Evolutionary conservation across 805 yeast species (phyloP).

Genomic region (Geotrichum ghanense): DNA sequence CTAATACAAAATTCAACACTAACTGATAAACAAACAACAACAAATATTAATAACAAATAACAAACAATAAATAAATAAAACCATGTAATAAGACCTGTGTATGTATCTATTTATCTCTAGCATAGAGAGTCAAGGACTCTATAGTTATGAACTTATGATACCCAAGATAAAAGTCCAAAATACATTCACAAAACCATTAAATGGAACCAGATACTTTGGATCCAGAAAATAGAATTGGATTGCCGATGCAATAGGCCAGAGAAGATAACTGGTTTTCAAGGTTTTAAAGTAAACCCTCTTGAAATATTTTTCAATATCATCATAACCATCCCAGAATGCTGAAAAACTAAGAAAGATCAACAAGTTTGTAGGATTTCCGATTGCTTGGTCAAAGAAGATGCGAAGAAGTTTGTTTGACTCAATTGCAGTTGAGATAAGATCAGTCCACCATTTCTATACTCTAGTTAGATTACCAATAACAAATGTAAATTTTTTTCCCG

Average conservation of each 20-base stretch:
- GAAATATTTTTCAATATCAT: slow-evolving; percentile 21
- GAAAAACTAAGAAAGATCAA: slow-evolving; percentile 22
- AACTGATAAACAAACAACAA: no score
- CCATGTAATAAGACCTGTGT: no score
- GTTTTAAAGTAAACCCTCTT: slow-evolving; percentile 14
- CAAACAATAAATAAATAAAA: no score
- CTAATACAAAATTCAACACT: no score
- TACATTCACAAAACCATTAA: slow-evolving; percentile 15
- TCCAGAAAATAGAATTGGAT: slow-evolving; percentile 15
- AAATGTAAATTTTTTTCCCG: neutral
- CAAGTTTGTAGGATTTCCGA: slow-evolving; percentile 25
- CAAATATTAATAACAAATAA: no score
- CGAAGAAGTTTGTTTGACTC: slow-evolving; percentile 12
- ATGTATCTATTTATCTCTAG: no score
- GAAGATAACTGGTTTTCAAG: slow-evolving; percentile 13
- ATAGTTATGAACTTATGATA: slow-evolving; percentile 2
- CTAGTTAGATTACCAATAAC: neutral
- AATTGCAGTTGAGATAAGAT: slow-evolving; percentile 15
- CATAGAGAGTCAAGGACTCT: no score
- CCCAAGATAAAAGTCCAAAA: slow-evolving; percentile 18
- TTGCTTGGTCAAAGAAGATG: slow-evolving; percentile 22
- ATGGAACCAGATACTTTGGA: slow-evolving; percentile 14
- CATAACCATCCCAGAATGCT: slow-evolving; percentile 27
- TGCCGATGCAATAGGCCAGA: slow-evolving; percentile 19
- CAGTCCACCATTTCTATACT: slow-evolving; percentile 30